phyloP scores from a whole-genome alignment of 768 basidiomycete genomes.

The Suillus tomentosus region DNA sequence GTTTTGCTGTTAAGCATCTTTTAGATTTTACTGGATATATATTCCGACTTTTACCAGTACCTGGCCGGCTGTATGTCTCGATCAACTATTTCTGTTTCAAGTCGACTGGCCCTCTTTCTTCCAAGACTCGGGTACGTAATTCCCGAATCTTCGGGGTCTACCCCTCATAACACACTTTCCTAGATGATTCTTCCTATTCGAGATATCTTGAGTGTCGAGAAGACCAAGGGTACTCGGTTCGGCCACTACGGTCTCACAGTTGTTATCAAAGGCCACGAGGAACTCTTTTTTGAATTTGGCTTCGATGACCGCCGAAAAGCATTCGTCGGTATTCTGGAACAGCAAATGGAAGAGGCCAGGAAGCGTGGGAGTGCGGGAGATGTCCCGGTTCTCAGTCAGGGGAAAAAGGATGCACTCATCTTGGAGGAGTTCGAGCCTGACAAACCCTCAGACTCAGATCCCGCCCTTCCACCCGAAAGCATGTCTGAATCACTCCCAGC shows the following conservation, averaged over 20 bases:
- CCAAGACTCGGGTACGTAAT: constrained; percentile 74
- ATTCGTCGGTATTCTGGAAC: constrained; percentile 74
- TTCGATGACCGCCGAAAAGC: constrained; percentile 78
- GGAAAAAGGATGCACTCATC: constrained; percentile 72
- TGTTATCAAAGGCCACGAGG: constrained; percentile 94
- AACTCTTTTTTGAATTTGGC: constrained; percentile 94
- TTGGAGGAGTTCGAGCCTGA: constrained; percentile 82
- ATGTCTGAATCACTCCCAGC: constrained; percentile 76
- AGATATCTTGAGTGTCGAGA: constrained; percentile 84
- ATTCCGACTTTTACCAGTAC: constrained; percentile 86
- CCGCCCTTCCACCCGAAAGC: constrained; percentile 50
- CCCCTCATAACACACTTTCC: constrained; percentile 8
- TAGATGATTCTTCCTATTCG: constrained; percentile 95
- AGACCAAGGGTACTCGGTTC: constrained; percentile 84
- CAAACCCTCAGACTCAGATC: constrained; percentile 41
- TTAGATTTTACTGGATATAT: constrained; percentile 93
- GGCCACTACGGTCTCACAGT: constrained; percentile 88
- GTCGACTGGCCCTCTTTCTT: constrained; percentile 76
- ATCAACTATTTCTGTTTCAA: constrained; percentile 94
- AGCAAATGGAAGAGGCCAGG: constrained; percentile 76
- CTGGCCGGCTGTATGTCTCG: constrained; percentile 89
- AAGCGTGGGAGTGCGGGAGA: constrained; percentile 50
- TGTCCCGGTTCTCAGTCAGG: constrained; percentile 43
- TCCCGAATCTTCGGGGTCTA: constrained; percentile 9
- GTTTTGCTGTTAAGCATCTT: constrained; percentile 6